Percentiles rank a stretch among this genome's conserved stretches.
phyloP scores from a whole-genome alignment of 257 asterid genomes.

The Solanum chilense region DNA sequence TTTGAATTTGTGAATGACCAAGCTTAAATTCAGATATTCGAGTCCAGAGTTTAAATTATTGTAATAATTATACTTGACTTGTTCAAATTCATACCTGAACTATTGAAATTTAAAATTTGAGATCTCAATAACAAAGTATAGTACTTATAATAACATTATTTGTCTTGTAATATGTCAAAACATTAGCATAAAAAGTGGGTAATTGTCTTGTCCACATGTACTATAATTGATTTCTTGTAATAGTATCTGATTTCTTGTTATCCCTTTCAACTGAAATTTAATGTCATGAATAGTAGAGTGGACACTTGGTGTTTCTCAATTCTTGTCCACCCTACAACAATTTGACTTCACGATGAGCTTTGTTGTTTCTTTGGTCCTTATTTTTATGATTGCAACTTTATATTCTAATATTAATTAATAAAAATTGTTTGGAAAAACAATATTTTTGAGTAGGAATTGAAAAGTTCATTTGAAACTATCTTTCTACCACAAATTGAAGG shows the following conservation, averaged over 20 bases:
- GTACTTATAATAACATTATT: neutral
- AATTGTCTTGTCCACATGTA: neutral
- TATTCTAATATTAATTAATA: accelerated
- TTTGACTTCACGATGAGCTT: neutral
- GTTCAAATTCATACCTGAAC: accelerated
- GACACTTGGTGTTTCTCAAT: neutral
- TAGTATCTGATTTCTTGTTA: neutral
- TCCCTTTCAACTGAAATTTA: neutral
- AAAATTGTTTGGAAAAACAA: accelerated
- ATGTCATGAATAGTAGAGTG: neutral
- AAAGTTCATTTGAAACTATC: neutral
- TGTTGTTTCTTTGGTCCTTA: neutral
- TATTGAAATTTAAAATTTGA: neutral
- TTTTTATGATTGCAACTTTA: accelerated
- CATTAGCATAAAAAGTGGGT: neutral
- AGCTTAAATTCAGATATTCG: too few relatives aligned
- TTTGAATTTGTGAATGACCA: too few relatives aligned
- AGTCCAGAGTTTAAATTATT: neutral
- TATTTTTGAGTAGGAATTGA: neutral
- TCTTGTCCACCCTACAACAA: neutral
- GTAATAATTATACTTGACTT: neutral
- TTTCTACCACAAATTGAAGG: neutral
- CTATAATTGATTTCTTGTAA: neutral
- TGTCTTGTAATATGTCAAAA: neutral
- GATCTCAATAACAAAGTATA: too few relatives aligned